Conservation (phyloP, 805 yeast species). For the Tetrapisispora fleetii region DNA sequence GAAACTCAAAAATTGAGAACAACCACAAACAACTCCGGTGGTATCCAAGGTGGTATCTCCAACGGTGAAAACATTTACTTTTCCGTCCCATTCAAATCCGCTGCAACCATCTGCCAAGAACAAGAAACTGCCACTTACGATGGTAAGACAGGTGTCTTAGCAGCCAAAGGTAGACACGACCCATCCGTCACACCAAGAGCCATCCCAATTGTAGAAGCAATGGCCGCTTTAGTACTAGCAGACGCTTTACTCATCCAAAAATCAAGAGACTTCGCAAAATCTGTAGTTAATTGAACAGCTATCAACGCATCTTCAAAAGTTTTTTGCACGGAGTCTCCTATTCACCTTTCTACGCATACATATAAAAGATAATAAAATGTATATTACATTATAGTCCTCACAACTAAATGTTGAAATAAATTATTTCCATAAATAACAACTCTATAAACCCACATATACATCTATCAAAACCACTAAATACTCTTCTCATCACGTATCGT, state of each 20-base stretch:
- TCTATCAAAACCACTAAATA: too few relatives aligned
- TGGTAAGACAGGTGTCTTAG: conserved; percentile 78
- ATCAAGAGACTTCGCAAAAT: conserved; percentile 55
- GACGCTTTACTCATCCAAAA: conserved; percentile 81
- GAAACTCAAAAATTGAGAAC: conserved; percentile 64
- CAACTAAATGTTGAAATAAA: too few relatives aligned
- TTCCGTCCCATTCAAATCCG: conserved; percentile 94
- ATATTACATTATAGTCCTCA: too few relatives aligned
- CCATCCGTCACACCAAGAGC: conserved; percentile 98
- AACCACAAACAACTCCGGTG: conserved; percentile 86
- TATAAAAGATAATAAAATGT: too few relatives aligned
- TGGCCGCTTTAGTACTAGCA: conserved; percentile 91
- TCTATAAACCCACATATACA: too few relatives aligned
- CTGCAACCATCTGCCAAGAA: conserved; percentile 92
- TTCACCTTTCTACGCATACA: too few relatives aligned
- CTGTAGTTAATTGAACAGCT: conserved; percentile 21
- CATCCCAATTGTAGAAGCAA: conserved; percentile 95
- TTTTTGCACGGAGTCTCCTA: too few relatives aligned
- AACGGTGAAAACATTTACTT: conserved; percentile 95
- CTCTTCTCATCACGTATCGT: too few relatives aligned
- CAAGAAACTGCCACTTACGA: conserved; percentile 84
- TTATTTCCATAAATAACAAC: too few relatives aligned
- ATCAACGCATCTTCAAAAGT: not conserved
- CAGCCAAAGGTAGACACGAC: conserved; percentile 97
- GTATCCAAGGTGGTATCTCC: conserved; percentile 95